Conservation (phyloP, 2,329 filamentous ascomycete species). For the Incumbomyces delicatus region DNA sequence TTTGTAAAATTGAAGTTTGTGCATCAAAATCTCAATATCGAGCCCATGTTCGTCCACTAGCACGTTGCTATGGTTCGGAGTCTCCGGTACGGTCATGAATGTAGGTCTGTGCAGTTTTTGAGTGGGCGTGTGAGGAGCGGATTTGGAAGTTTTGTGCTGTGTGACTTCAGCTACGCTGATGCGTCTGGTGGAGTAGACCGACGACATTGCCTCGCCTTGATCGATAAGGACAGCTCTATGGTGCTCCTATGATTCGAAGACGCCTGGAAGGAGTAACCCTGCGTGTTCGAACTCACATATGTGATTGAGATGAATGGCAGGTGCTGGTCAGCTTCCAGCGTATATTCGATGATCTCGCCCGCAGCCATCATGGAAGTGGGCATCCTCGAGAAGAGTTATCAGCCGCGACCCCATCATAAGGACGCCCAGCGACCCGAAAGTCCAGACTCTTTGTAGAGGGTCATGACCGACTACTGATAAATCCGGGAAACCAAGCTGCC, state of each 20-base stretch:
- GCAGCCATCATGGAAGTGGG: too few species aligned
- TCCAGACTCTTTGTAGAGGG: too few species aligned
- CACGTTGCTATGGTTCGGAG: neutral
- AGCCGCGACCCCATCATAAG: too few species aligned
- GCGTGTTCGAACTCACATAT: neutral
- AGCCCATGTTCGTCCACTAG: constrained; percentile 4
- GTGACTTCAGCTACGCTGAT: neutral
- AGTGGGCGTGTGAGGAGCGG: neutral
- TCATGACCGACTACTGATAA: too few species aligned
- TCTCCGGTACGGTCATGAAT: neutral
- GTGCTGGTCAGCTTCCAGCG: too few species aligned
- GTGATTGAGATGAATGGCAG: too few species aligned
- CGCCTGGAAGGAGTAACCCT: neutral
- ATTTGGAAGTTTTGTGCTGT: neutral
- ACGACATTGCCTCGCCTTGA: constrained; percentile 1
- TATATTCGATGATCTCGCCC: too few species aligned
- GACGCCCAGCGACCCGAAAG: too few species aligned
- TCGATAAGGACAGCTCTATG: neutral
- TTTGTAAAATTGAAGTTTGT: constrained; percentile 6
- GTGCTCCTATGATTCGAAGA: neutral
- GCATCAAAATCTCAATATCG: constrained; percentile 6
- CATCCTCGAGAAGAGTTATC: too few species aligned
- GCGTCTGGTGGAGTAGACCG: neutral
- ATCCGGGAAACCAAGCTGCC: too few species aligned
- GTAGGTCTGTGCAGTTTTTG: neutral